Conservation (phyloP, 73 alveolate genomes). For the Paramecium caudatum region DNA sequence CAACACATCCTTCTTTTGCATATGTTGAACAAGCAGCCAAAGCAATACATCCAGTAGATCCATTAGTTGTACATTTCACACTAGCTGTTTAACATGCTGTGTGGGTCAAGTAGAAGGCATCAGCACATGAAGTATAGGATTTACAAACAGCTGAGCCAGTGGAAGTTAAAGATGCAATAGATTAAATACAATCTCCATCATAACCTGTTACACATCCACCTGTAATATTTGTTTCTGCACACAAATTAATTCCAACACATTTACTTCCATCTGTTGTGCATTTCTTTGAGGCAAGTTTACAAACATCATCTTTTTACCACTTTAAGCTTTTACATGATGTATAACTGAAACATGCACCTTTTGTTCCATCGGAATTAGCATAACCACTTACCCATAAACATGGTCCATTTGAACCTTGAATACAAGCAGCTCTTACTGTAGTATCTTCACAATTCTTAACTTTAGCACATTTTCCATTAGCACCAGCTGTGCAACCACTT, state of each 20-base stretch:
- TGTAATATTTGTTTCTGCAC: slow-evolving; percentile 16
- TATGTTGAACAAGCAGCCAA: slow-evolving; percentile 1
- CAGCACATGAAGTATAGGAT: neutral
- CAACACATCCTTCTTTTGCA: neutral
- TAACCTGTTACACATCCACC: slow-evolving; percentile 47
- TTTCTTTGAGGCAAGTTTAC: neutral
- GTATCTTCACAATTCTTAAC: neutral
- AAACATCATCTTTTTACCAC: neutral
- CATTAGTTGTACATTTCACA: slow-evolving; percentile 39
- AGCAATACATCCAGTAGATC: slow-evolving; percentile 11
- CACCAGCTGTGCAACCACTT: neutral
- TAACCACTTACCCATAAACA: slow-evolving; percentile 31
- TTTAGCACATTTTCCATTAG: neutral
- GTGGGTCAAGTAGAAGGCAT: slow-evolving; percentile 3
- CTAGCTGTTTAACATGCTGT: neutral
- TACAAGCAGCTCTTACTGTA: slow-evolving; percentile 41
- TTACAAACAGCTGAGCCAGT: neutral
- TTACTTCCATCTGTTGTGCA: neutral
- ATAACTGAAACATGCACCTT: slow-evolving; percentile 18
- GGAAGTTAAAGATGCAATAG: neutral
- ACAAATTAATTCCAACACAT: slow-evolving; percentile 43
- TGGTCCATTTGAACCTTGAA: slow-evolving; percentile 9
- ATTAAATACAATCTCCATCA: slow-evolving; percentile 23
- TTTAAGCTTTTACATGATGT: neutral
- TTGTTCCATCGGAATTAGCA: neutral